Evolutionary conservation across 1,284 basidiomycete species (phyloP), one percentile per base, ranked within the genome.

Genomic region (Stereum hirsutum): DNA sequence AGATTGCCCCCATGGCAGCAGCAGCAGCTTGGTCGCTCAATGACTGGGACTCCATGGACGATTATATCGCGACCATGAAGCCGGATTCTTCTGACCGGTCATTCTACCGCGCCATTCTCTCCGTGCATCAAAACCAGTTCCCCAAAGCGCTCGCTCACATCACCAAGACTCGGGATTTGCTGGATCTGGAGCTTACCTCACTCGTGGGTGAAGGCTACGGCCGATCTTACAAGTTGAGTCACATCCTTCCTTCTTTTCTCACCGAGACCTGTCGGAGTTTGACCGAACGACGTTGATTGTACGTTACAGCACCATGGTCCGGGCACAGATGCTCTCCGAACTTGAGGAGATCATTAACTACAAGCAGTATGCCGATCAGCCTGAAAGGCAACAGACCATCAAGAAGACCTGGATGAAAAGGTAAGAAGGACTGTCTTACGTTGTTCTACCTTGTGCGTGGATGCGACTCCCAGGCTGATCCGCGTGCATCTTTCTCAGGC

Each of bases 21-120:
- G 95, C 96, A 0, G 95, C 96, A 1, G 92, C 92, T 4, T 99
- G 96, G 95, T 92, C 92, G 5, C 65, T 97, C 45, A 87, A 88
- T 50, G 92, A 98, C 57, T 99, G 96, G 96, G 93, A 97, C 56
- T 77, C 84, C 6, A 99, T 99, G 96, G 96, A 99, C 48, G 86
- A 94, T 54, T 99, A 96, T 62, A 97, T 99, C 48, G 75, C 80
- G 6, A 89, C 88, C 3, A 96, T 99, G 90, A 90, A 89, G 57
- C 69, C 74, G 25, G 95, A 99, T 58, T 95, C 94, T 6, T 82
- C 94, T 0, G 96, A 99, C 61, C 75, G 92, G 35, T 87, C 91
- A 15, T 99, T 98, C 73, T 99, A 96, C 69, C 81, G 91, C 42
- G 93, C 95, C 1, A 97, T 99, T 50, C 71, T 99, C 23, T 86